A percentile compares a stretch with the other conserved stretches of the same genome.
These are phyloP conservation scores for Debaryomyces castellii DNA, from an alignment of 805 yeast genomes.

Conservation along the genomic window DNA sequence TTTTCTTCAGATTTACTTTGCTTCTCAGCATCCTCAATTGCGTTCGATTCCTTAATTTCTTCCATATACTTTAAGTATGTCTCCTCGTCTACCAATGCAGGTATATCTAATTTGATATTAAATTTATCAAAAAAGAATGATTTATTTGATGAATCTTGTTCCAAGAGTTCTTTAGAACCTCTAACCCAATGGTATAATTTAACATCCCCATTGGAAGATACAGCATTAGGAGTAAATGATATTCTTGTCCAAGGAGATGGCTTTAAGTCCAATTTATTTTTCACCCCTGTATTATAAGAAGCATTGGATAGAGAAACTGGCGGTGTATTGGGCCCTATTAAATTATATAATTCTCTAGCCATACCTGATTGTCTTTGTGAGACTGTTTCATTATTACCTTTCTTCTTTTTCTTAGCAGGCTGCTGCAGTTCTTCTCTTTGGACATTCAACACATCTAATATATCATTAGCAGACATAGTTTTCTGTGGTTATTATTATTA, in stretches of 20 bases:
- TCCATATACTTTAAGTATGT: slow-evolving; percentile 56
- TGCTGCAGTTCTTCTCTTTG: slow-evolving; percentile 45
- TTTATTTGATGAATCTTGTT: slow-evolving; percentile 21
- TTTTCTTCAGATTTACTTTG: slow-evolving; percentile 12
- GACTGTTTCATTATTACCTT: slow-evolving; percentile 17
- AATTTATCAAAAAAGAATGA: slow-evolving; percentile 75
- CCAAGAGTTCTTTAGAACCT: slow-evolving; percentile 54
- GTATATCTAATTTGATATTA: slow-evolving; percentile 67
- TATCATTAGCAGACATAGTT: slow-evolving; percentile 48
- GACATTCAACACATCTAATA: slow-evolving; percentile 74
- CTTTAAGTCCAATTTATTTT: slow-evolving; percentile 62
- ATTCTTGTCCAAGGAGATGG: slow-evolving; percentile 83
- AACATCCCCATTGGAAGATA: slow-evolving; percentile 45
- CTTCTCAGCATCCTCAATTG: slow-evolving; percentile 13
- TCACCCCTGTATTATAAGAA: slow-evolving; percentile 53
- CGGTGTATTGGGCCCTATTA: slow-evolving; percentile 91
- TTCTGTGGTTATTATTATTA: not conserved
- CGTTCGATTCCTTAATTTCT: slow-evolving; percentile 31
- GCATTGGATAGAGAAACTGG: slow-evolving; percentile 48
- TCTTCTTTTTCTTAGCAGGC: slow-evolving; percentile 44
- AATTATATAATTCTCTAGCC: slow-evolving; percentile 84
- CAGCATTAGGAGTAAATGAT: slow-evolving; percentile 54
- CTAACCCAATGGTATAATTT: slow-evolving; percentile 82
- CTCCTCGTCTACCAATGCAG: slow-evolving; percentile 58
- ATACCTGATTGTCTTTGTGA: slow-evolving; percentile 56